phyloP scores from a whole-genome alignment of 352 stramenopile species.

The Lagenidium giganteum region DNA sequence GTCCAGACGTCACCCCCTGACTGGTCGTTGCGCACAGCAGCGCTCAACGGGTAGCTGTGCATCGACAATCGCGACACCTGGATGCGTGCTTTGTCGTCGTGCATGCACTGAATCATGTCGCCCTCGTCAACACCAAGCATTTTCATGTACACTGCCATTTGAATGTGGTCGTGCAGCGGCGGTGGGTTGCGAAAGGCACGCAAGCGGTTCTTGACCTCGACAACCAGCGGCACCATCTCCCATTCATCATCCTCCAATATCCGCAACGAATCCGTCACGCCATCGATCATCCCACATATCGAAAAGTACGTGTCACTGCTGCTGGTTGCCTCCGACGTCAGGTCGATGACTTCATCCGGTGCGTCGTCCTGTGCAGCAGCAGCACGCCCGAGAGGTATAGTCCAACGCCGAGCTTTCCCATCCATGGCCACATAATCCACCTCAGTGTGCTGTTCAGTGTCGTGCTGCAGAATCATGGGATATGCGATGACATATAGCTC shows the following conservation, averaged over 20 bases:
- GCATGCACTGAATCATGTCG: constrained; percentile 69
- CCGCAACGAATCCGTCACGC: constrained; percentile 45
- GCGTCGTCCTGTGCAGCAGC: constrained; percentile 5
- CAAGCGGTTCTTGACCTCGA: constrained; percentile 80
- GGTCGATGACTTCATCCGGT: neutral
- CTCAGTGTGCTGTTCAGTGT: too few relatives aligned
- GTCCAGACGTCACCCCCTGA: constrained; percentile 39
- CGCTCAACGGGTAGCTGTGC: constrained; percentile 29
- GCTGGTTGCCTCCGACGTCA: too few relatives aligned
- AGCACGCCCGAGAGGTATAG: neutral
- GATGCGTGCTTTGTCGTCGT: constrained; percentile 37
- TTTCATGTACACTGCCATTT: constrained; percentile 82
- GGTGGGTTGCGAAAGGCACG: constrained; percentile 47
- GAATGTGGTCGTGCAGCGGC: constrained; percentile 69
- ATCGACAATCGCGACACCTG: constrained; percentile 49
- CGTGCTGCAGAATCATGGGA: too few relatives aligned
- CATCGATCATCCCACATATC: constrained; percentile 82
- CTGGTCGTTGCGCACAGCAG: neutral
- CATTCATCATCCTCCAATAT: constrained; percentile 58
- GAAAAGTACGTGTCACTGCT: constrained; percentile 39
- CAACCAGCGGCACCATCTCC: constrained; percentile 48
- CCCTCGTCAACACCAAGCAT: constrained; percentile 55
- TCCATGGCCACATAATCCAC: constrained; percentile 25
- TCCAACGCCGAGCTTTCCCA: constrained; percentile 12
- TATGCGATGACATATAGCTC: constrained; percentile 66